These are phyloP conservation scores for Senna tora DNA, from an alignment of 306 rosid species.

Conservation along the genomic window DNA sequence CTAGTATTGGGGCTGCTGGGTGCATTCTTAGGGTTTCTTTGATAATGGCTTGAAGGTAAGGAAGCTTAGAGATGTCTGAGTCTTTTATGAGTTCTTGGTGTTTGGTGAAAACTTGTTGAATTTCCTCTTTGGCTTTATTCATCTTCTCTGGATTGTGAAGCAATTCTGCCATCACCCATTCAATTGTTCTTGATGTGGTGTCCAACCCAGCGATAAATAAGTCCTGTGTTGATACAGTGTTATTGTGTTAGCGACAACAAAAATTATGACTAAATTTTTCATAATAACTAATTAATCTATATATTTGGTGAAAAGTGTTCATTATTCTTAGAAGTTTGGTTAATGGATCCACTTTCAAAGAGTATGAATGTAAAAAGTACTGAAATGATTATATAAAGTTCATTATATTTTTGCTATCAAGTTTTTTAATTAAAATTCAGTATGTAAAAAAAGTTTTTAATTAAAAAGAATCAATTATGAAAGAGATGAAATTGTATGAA, in stretches of 20 bases:
- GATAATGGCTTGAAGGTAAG: slow-evolving; percentile 35
- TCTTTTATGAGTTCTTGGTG: background rate
- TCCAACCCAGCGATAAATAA: slow-evolving; percentile 35
- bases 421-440: no score
- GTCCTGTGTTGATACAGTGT: background rate
- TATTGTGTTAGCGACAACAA: background rate
- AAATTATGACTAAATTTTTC: no score
- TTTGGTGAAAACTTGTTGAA: slow-evolving; percentile 12
- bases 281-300: no score
- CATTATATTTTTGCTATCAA: no score
- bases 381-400: no score
- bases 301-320: no score
- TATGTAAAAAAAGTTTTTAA: no score
- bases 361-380: no score
- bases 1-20: slow-evolving; percentile 40
- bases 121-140: slow-evolving; percentile 4
- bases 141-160: slow-evolving; percentile 31
- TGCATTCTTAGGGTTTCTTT: slow-evolving; percentile 45
- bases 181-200: slow-evolving; percentile 33
- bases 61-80: slow-evolving; percentile 32
- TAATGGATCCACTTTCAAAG: no score
- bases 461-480: no score
- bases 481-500: no score
- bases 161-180: slow-evolving; percentile 40
- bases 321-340: no score